These are phyloP conservation scores for Cytidiella melzeri DNA, from an alignment of 768 basidiomycete species.

Conservation along the genomic window DNA sequence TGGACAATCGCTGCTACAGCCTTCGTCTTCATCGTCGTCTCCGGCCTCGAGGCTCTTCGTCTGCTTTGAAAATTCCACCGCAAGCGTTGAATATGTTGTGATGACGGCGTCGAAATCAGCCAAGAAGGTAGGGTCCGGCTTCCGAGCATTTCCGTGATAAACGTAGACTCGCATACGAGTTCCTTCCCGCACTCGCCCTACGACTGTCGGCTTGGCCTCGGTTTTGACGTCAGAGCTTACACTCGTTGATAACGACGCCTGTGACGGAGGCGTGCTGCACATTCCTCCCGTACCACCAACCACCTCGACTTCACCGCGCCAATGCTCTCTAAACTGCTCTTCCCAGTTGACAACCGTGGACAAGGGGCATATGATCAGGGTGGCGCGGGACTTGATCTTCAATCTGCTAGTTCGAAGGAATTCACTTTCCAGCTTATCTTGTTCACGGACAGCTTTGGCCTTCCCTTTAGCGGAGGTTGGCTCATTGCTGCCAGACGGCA, in stretches of 20 bases:
- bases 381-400: conserved; percentile 80
- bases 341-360: conserved; percentile 99
- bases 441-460: conserved; percentile 56
- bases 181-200: conserved; percentile 19
- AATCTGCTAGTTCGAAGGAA: conserved; percentile 68
- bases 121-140: conserved; percentile 79
- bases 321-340: conserved; percentile 96
- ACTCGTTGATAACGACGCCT: conserved; percentile 10
- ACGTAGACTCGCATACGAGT: conserved; percentile 79
- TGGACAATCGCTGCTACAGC: conserved; percentile 52
- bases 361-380: conserved; percentile 93
- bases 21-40: conserved; percentile 60
- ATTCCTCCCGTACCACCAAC: conserved; percentile 66
- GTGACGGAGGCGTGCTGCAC: conserved; percentile 23
- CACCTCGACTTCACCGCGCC: conserved; percentile 82
- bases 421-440: conserved; percentile 68
- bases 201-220: conserved; percentile 9
- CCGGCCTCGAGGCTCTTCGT: conserved; percentile 50
- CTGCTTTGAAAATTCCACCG: conserved; percentile 92
- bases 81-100: conserved; percentile 94
- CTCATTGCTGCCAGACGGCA: conserved; percentile 42
- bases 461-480: conserved; percentile 45
- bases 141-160: conserved; percentile 89
- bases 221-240: conserved; percentile 8
- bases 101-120: conserved; percentile 96